Evolutionary conservation across 1,139 yeast genomes (phyloP).

Genomic region (Geotrichum carabidarum): DNA sequence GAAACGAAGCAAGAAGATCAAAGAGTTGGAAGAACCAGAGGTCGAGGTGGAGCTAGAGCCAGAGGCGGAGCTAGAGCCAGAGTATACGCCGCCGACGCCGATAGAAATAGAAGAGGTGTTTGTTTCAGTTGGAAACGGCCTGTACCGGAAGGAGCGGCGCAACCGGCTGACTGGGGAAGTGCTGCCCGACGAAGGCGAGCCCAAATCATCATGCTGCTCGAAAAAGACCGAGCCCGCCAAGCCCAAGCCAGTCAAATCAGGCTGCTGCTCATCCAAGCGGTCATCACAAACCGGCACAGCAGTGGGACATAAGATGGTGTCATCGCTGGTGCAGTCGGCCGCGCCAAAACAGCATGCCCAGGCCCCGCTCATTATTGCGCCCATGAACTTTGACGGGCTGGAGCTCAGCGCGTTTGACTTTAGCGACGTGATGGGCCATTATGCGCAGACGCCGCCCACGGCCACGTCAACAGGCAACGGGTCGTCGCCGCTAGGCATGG

Average conservation of each 20-base stretch:
- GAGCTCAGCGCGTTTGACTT: conserved; percentile 18
- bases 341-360: conserved; percentile 1
- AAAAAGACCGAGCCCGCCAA: conserved; percentile 1
- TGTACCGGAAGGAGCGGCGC: conserved; percentile 28
- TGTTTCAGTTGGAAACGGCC: conserved; percentile 37
- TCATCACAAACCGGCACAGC: background rate
- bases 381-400: conserved; percentile 34
- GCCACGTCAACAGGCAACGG: background rate
- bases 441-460: background rate
- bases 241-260: background rate
- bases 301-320: background rate
- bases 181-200: background rate
- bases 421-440: conserved; percentile 3
- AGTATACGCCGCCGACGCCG: background rate
- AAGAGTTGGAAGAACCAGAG: conserved; percentile 18
- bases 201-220: background rate
- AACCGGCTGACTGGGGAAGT: conserved; percentile 17
- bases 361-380: conserved; percentile 35
- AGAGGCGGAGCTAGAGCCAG: background rate
- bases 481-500: conserved; percentile 3
- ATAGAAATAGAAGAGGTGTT: conserved; percentile 25
- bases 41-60: too few relatives aligned
- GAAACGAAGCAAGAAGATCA: conserved; percentile 15
- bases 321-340: background rate
- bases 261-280: conserved; percentile 3